Evolutionary conservation across 441 rosid genomes (phyloP), one percentile per base, ranked within the genome.

Genomic region (Monsonia emarginata): DNA sequence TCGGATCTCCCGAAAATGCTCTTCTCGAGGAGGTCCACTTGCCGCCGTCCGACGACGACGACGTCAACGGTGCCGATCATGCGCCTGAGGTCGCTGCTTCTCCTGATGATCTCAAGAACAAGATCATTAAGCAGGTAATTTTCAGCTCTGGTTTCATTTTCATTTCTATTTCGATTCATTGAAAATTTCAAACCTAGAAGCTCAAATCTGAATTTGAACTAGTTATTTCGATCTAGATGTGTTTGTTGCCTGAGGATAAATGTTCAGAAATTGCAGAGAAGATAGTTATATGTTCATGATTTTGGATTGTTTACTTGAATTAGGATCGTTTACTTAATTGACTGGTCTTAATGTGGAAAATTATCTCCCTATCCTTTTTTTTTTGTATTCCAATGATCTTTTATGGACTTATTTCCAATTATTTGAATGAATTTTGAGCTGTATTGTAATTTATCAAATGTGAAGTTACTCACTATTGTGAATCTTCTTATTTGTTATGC

Each of bases 91-190:
- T 73, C 28, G 76, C 54, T 2, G 82, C 70, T 65, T 65, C 71
- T 40, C 56, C 78, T 10, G 91, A 84, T 54, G 87, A 79, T 76
- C 84, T 90, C 74, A 87, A 84, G 76, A 70, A 19, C 36, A 87
- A 80, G 75, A 93, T 93, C 71, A 79, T 90, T 56, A 88, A 79
- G 81, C 97, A 90, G 94, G 98, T 73, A 69, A 74, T 67, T 26
- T 10, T 28, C 22, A 21, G 59, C 4, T 46, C 7, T 32, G 21
- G 10, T 54, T 57, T 36, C 10, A 4, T 6, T 10, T 31, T 72
- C 24, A 1, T 57, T 14, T 44, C 18, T n/a, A n/a, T n/a, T n/a
- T n/a, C n/a, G n/a, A n/a, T n/a, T n/a, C n/a, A n/a, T n/a, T 32
- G 10, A 32, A 32, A 32, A 22, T 52, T 22, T 52, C 48, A 22